Evolutionary conservation across 1,139 yeast genomes (phyloP).

Genomic region (Petasospora rhodanensis): DNA sequence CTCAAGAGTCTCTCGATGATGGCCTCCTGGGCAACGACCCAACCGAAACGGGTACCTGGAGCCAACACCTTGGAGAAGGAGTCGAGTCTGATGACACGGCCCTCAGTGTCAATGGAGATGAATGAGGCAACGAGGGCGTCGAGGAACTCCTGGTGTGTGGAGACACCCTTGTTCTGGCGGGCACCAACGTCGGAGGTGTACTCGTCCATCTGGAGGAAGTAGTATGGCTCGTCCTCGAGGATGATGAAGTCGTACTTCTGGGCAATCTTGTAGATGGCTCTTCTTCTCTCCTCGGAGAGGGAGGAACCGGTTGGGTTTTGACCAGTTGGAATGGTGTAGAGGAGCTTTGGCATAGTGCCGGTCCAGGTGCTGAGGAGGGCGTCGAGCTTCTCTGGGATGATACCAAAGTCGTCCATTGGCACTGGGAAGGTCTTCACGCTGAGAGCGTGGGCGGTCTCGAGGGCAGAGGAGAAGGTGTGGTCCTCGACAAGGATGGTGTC

Average conservation of each 20-base stretch:
- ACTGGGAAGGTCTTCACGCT: conserved; percentile 68
- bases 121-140: conserved; percentile 69
- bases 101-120: conserved; percentile 71
- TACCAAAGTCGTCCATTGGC: conserved; percentile 73
- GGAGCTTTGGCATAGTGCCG: conserved; percentile 62
- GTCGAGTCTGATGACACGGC: conserved; percentile 82
- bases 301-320: conserved; percentile 95
- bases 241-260: conserved; percentile 78
- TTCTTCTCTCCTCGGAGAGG: conserved; percentile 66
- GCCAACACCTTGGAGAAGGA: conserved; percentile 87
- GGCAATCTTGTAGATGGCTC: conserved; percentile 70
- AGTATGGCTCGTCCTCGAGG: conserved; percentile 92
- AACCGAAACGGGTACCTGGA: conserved; percentile 85
- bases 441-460: conserved; percentile 72
- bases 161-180: conserved; percentile 27
- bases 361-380: conserved; percentile 64
- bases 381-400: conserved; percentile 70
- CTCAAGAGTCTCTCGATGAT: conserved; percentile 67
- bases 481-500: conserved; percentile 80
- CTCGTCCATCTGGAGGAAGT: conserved; percentile 82
- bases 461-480: conserved; percentile 74
- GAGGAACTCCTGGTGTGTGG: conserved; percentile 52
- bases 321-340: conserved; percentile 88
- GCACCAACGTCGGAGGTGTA: conserved; percentile 37
- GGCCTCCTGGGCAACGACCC: conserved; percentile 71